Evolutionary conservation across 495 filamentous ascomycete species (phyloP), one percentile per base, ranked within the genome.

Genomic region (Elaphomyces granulatus): DNA sequence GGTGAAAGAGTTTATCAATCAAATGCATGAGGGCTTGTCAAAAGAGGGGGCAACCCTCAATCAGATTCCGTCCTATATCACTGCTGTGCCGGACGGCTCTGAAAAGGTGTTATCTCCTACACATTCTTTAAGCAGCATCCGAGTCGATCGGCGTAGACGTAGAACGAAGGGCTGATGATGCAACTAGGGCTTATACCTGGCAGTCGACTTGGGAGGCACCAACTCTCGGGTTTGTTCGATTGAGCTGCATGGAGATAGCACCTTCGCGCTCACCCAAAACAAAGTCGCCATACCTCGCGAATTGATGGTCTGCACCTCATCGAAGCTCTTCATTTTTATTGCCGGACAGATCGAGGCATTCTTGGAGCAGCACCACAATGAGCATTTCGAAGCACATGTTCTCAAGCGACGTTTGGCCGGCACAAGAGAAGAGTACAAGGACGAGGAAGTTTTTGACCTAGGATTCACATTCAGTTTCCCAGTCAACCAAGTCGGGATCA

Each of bases 381-480:
- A 95, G 16, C 86, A 93, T 53, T 96, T 94, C 45, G 71, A 78
- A 44, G 69, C 72, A 28, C 73, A 86, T 53, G 48, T 76, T 38
- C 68, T 68, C 35, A 74, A 78, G 38, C 71, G 74, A 20, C 58
- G 67, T 41, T 71, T 75, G 2, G 58, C 64, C 20, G 68, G 63
- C 56, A 59, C 63, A 12, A 63, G 63, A 1, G 68, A 72, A 18
- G 71, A 67, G 7, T 72, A 63, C 45, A 59, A 55, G 31, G 71
- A 80, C 28, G 74, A 83, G 53, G 68, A 92, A 34, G 68, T 87
- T 38, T 92, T 98, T 56, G 77, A 85, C 50, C 67, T 98, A 9
- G 90, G 90, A 12, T 96, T 98, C 63, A 96, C 90, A 26, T 98
- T 98, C 65, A 87, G 81, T 55, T 98, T 98, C 59, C 90, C 90